Conservation (phyloP, 2,329 filamentous ascomycete species). For the Trichoderma koningii region DNA sequence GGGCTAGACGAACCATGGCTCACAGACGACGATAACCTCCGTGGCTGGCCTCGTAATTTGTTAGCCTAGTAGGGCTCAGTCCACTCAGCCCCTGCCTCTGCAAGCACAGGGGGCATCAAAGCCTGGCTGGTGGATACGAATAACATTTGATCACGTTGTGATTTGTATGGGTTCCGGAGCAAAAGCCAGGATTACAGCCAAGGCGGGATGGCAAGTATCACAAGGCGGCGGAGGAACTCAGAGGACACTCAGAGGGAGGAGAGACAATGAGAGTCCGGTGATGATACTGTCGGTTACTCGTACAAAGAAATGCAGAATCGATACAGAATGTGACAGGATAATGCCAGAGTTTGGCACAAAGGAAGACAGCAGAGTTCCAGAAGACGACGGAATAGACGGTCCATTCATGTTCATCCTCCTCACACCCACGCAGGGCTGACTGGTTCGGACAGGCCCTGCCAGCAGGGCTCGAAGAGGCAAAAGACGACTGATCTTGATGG, state of each 20-base stretch:
- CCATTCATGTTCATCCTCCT: too few species aligned
- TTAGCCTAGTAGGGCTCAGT: constrained; percentile 5
- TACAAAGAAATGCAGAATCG: too few species aligned
- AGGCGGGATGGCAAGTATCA: too few species aligned
- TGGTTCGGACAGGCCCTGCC: not conserved
- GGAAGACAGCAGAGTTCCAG: too few species aligned
- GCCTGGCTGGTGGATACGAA: constrained; percentile 2
- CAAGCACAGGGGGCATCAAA: not conserved
- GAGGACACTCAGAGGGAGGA: too few species aligned
- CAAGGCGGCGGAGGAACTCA: too few species aligned
- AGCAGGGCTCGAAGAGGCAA: not conserved
- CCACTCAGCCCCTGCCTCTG: constrained; percentile 6
- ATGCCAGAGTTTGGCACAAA: too few species aligned
- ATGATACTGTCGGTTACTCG: too few species aligned
- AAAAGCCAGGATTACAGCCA: not conserved
- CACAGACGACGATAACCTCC: constrained; percentile 2
- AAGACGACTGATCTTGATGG: not conserved
- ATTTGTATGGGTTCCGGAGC: not conserved
- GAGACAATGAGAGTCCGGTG: too few species aligned
- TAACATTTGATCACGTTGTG: constrained; percentile 15
- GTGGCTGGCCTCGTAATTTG: constrained; percentile 5
- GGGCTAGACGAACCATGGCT: constrained; percentile 10
- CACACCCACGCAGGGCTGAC: constrained; percentile 5
- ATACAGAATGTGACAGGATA: too few species aligned
- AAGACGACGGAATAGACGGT: too few species aligned